A percentile compares a stretch with the other conserved stretches of the same genome.
phyloP scores from a whole-genome alignment of 345 rosid genomes.

The Noccaea caerulescens region DNA sequence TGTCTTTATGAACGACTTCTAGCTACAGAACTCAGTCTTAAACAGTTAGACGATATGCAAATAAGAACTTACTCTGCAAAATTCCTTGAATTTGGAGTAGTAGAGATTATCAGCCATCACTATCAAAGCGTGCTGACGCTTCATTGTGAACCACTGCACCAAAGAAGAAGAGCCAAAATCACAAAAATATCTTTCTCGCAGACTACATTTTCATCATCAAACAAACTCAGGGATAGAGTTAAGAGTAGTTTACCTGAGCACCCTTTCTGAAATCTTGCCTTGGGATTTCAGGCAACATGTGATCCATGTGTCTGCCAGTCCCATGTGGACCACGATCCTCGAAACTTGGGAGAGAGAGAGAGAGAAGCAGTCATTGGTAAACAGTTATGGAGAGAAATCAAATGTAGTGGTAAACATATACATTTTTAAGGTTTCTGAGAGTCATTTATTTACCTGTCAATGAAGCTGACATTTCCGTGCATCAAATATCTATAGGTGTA shows the following conservation, averaged over 20 bases:
- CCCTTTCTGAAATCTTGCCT: conserved; percentile 95
- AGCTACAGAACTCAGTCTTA: not conserved
- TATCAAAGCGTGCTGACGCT: conserved; percentile 95
- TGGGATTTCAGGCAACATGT: conserved; percentile 93
- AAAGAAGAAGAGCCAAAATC: conserved; percentile 1
- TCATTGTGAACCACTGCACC: conserved; percentile 98
- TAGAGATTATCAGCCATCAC: conserved; percentile 89
- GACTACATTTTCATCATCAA: not conserved
- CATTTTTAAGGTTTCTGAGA: not conserved
- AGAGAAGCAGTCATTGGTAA: conserved; percentile 18
- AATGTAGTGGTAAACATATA: not conserved
- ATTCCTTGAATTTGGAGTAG: conserved; percentile 86
- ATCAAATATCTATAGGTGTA: conserved; percentile 84
- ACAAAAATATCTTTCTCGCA: conserved; percentile 5
- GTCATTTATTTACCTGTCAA: conserved; percentile 74
- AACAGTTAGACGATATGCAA: not conserved
- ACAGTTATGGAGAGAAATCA: conserved; percentile 9
- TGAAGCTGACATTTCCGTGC: conserved; percentile 79
- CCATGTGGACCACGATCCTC: conserved; percentile 98
- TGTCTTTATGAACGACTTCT: not conserved
- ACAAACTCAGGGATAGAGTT: conserved; percentile 18
- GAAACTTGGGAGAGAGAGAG: conserved; percentile 61
- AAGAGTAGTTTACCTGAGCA: conserved; percentile 73
- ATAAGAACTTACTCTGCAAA: conserved; percentile 70
- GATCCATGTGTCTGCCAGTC: conserved; percentile 94